Percentiles rank a stretch among this genome's conserved stretches.
These are phyloP conservation scores for Blastocystis sp. DNA, from an alignment of 352 stramenopile genomes.

Conservation along the genomic window DNA sequence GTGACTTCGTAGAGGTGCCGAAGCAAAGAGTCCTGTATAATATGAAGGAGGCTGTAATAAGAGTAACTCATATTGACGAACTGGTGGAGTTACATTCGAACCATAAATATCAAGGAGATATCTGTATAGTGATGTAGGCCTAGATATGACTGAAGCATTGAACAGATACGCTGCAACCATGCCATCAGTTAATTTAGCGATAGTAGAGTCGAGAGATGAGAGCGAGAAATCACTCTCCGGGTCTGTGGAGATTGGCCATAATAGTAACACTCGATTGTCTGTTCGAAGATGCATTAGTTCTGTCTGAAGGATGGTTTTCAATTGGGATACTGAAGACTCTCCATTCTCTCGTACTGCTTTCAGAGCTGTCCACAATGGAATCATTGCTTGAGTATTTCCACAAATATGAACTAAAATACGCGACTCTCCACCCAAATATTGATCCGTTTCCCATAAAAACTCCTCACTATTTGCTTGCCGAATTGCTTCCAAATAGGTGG, in stretches of 20 bases:
- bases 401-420: constrained; percentile 15
- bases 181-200: neutral
- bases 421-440: neutral
- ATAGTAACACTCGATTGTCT: neutral
- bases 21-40: neutral
- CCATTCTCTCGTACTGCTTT: neutral
- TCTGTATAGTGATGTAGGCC: neutral
- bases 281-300: neutral
- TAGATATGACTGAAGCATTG: neutral
- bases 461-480: neutral
- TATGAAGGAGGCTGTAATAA: neutral
- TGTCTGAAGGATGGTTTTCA: neutral
- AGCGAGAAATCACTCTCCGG: neutral
- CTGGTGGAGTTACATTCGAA: neutral
- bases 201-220: neutral
- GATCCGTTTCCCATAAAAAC: constrained; percentile 38
- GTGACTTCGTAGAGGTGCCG: neutral
- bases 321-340: neutral
- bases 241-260: neutral
- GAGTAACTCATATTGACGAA: neutral
- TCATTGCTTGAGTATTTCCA: neutral
- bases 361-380: neutral
- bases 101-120: constrained; percentile 2
- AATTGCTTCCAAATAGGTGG: neutral
- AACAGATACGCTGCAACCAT: neutral